Evolutionary conservation across 352 stramenopile species (phyloP).

Genomic region (Phytophthora boehmeriae): DNA sequence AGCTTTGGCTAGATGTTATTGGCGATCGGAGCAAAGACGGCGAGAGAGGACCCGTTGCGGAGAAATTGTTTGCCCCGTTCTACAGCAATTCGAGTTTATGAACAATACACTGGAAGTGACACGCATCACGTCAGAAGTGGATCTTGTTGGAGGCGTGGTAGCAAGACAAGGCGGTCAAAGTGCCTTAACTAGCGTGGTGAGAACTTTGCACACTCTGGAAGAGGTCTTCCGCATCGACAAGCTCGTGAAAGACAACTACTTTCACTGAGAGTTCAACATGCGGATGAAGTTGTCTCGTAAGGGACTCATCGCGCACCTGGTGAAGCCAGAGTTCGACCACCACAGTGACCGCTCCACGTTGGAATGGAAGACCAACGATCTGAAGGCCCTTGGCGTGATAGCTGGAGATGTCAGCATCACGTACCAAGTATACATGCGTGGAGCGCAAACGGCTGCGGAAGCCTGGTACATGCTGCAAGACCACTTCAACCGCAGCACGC

Average conservation of each 20-base stretch:
- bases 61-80: slow-evolving; percentile 32
- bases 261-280: no score
- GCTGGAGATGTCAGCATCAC: neutral
- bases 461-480: no score
- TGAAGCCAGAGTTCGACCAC: no score
- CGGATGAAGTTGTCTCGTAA: no score
- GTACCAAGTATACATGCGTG: neutral
- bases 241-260: no score
- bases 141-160: slow-evolving; percentile 38
- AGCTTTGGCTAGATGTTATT: slow-evolving; percentile 28
- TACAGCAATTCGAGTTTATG: slow-evolving; percentile 56
- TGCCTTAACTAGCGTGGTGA: slow-evolving; percentile 22
- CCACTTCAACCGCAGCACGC: no score
- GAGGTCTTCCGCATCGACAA: slow-evolving; percentile 27
- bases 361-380: no score
- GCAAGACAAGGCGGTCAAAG: slow-evolving; percentile 17
- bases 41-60: slow-evolving; percentile 18
- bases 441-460: neutral
- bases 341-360: no score
- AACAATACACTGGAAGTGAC: slow-evolving; percentile 21
- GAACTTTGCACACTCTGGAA: slow-evolving; percentile 17
- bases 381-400: no score
- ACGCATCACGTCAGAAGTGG: slow-evolving; percentile 54
- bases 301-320: no score
- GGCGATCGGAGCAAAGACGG: slow-evolving; percentile 5